Conservation (phyloP, 495 filamentous ascomycete genomes). For the Xylaria cubensis region DNA sequence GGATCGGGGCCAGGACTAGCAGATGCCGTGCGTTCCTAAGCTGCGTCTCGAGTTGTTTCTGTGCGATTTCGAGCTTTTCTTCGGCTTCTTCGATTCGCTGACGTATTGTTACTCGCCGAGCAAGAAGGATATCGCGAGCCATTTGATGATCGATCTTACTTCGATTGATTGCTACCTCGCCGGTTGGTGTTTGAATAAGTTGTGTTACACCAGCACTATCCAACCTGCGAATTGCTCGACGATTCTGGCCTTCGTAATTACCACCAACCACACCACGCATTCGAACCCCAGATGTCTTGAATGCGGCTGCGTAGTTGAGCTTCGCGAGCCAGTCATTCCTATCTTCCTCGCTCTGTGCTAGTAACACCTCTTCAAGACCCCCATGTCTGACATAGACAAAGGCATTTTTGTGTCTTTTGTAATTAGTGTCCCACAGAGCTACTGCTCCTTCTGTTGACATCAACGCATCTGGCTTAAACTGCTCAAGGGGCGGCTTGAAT, state of each 20-base stretch:
- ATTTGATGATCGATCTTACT: slow-evolving; percentile 80
- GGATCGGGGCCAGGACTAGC: slow-evolving; percentile 85
- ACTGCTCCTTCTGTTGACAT: slow-evolving; percentile 94
- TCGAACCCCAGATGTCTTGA: slow-evolving; percentile 88
- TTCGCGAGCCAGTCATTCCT: slow-evolving; percentile 98
- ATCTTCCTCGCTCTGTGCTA: slow-evolving; percentile 86
- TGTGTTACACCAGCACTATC: slow-evolving; percentile 59
- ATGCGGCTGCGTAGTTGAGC: slow-evolving; percentile 94
- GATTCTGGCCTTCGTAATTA: slow-evolving; percentile 82
- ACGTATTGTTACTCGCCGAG: slow-evolving; percentile 79
- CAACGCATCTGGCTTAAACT: slow-evolving; percentile 90
- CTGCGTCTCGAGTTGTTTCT: slow-evolving; percentile 79
- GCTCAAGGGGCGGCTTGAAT: slow-evolving; percentile 85
- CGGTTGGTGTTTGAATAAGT: slow-evolving; percentile 70
- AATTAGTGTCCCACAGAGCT: slow-evolving; percentile 81
- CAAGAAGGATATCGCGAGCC: slow-evolving; percentile 79
- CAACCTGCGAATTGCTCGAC: slow-evolving; percentile 73
- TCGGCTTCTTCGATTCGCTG: slow-evolving; percentile 84
- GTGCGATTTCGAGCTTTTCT: slow-evolving; percentile 74
- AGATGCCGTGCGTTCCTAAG: slow-evolving; percentile 93
- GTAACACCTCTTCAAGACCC: slow-evolving; percentile 86
- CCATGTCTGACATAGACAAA: slow-evolving; percentile 91
- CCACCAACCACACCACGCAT: slow-evolving; percentile 86
- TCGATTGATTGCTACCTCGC: slow-evolving; percentile 70
- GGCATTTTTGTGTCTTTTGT: slow-evolving; percentile 96